Evolutionary conservation across 179 eudicot genomes (phyloP), one percentile per base, ranked within the genome.

Genomic region (Heliamphora pulchella): DNA sequence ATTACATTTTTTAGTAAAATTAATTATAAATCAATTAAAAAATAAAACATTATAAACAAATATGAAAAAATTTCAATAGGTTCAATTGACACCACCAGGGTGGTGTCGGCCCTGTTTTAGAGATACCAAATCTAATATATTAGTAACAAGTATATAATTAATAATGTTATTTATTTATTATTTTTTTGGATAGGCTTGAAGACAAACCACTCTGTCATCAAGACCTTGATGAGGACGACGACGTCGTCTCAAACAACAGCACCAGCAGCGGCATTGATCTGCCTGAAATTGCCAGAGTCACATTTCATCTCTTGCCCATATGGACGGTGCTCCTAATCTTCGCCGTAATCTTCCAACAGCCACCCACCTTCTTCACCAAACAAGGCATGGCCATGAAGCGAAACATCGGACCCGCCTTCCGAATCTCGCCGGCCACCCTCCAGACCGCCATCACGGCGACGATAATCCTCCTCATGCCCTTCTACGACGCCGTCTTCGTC

Each of bases 331-430:
- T 94, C 10, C 88, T 96, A 54, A 88, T 90, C 85, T 96, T 96
- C 79, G 98, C 99, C 3, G 99, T 96, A 3, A 90, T 94, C 47
- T 96, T 94, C 86, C 98, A 96, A 80, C 98, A 86, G 78, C 99
- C 99, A 0, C 88, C 90, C 0, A 96, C 99, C 11, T 96, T 96
- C 81, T 96, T 96, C 86, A 96, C 98, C 79, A 96, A 92, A 78
- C 99, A 94, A 86, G 99, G 99, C 71, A 86, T 89, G 96, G 85
- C 97, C 39, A 96, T 92, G 99, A 84, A 81, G 82, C 81, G 97
- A 31, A 89, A 86, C 87, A 89, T 96, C 0, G 98, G 98, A 5
- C 65, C 70, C 77, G 78, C 79, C 39, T 89, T 94, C 89, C 86
- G 87, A 81, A 85, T 96, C 83, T 97, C 99, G 5, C 94, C 99